Percentiles rank a stretch among this genome's conserved stretches.
phyloP scores from a whole-genome alignment of 176 grass and related monocot genomes.

The Phoenix dactylifera region DNA sequence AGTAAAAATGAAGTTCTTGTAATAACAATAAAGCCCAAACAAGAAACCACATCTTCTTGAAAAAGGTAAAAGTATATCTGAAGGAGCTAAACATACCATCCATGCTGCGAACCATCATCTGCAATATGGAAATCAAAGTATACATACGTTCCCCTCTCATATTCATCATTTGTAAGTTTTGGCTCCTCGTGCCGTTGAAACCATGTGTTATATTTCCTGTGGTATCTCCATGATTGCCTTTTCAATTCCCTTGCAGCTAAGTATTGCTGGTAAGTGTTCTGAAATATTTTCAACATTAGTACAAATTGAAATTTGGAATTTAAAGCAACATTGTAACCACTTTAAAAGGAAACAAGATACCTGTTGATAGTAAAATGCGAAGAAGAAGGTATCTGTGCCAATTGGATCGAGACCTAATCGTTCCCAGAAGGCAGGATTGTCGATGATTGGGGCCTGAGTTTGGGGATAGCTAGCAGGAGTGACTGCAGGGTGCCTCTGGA shows the following conservation, averaged over 20 bases:
- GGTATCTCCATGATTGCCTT: constrained; percentile 96
- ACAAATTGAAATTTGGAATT: neutral
- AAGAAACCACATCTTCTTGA: neutral
- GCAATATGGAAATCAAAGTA: constrained; percentile 91
- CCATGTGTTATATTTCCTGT: constrained; percentile 93
- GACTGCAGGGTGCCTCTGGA: constrained; percentile 73
- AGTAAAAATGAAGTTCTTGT: too few relatives aligned
- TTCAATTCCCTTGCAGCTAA: constrained; percentile 91
- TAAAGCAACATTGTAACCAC: neutral
- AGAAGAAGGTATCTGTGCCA: constrained; percentile 86
- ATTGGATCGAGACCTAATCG: constrained; percentile 65
- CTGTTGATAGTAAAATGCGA: constrained; percentile 97
- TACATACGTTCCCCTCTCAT: constrained; percentile 84
- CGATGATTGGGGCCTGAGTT: constrained; percentile 70
- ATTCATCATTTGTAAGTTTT: constrained; percentile 89
- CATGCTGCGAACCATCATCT: constrained; percentile 48
- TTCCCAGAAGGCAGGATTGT: constrained; percentile 90
- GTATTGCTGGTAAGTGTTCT: constrained; percentile 96
- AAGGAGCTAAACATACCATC: constrained; percentile 49
- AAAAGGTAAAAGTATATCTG: neutral
- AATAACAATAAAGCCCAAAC: too few relatives aligned
- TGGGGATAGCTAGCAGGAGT: constrained; percentile 78
- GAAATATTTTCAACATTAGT: constrained; percentile 2
- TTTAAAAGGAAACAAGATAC: constrained; percentile 21
- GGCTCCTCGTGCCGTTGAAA: constrained; percentile 98